Conservation (phyloP, 2,329 filamentous ascomycete genomes). For the Bisporella sp. region DNA sequence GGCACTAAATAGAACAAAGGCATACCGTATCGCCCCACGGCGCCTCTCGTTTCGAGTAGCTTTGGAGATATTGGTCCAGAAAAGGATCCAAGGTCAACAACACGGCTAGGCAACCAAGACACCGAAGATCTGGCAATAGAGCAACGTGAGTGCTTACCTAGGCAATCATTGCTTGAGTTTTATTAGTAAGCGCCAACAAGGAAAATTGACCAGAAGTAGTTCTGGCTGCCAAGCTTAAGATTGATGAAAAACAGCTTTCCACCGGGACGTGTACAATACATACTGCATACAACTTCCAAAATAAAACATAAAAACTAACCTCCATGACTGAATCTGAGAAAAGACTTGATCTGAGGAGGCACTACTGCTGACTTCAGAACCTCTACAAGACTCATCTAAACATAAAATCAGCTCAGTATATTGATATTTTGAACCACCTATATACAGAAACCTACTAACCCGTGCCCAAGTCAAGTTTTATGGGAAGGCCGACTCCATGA, state of each 20-base stretch:
- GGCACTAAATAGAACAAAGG: no score
- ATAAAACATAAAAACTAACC: not conserved
- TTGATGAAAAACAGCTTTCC: no score
- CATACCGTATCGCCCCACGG: not conserved
- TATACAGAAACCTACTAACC: not conserved
- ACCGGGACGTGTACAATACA: no score
- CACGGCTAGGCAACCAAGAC: conserved; percentile 1
- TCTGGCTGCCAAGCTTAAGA: no score
- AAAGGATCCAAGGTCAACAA: not conserved
- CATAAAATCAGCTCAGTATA: no score
- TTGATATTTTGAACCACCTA: no score
- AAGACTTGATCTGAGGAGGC: not conserved
- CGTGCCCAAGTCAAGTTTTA: not conserved
- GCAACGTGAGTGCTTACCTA: not conserved
- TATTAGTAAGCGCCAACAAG: no score
- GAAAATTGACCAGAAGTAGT: no score
- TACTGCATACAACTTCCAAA: no score
- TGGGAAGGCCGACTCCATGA: no score
- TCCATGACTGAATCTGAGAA: not conserved
- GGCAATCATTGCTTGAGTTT: conserved; percentile 1
- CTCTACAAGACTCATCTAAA: not conserved
- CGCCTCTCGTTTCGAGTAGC: not conserved
- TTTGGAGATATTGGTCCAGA: not conserved
- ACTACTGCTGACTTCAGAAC: conserved; percentile 3
- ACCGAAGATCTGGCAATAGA: not conserved